These are phyloP conservation scores for Podaxis pistillaris DNA, from an alignment of 768 basidiomycete genomes.

Conservation along the genomic window DNA sequence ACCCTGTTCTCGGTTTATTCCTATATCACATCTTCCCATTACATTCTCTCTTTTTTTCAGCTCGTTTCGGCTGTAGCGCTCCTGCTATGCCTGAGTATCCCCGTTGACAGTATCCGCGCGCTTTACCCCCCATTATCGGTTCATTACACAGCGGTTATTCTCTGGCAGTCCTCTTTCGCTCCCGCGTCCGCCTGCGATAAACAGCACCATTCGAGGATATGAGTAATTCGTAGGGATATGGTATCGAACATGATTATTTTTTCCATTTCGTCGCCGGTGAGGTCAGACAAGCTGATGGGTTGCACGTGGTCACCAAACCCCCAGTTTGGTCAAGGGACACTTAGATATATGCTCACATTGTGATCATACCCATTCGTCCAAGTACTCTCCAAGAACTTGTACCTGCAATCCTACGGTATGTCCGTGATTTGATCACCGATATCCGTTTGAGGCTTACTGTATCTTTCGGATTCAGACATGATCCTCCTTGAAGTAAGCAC, in stretches of 20 bases:
- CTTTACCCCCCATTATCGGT: background rate
- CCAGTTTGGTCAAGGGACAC: background rate
- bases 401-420: background rate
- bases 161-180: background rate
- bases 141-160: background rate
- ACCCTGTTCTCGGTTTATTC: constrained; percentile 13
- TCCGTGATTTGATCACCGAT: background rate
- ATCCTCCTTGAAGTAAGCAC: constrained; percentile 78
- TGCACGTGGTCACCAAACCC: constrained; percentile 8
- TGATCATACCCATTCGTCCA: background rate
- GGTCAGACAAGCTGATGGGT: background rate
- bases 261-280: background rate
- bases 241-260: background rate
- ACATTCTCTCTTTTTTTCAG: constrained; percentile 9
- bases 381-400: background rate
- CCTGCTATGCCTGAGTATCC: background rate
- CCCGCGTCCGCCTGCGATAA: too few species aligned
- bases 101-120: background rate
- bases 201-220: too few species aligned
- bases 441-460: background rate
- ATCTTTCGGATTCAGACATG: constrained; percentile 40
- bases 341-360: background rate
- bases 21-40: constrained; percentile 9
- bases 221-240: background rate
- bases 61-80: constrained; percentile 6